Evolutionary conservation across 495 filamentous ascomycete species (phyloP), one percentile per base, ranked within the genome.

Genomic region (Baudoinia panamericana): DNA sequence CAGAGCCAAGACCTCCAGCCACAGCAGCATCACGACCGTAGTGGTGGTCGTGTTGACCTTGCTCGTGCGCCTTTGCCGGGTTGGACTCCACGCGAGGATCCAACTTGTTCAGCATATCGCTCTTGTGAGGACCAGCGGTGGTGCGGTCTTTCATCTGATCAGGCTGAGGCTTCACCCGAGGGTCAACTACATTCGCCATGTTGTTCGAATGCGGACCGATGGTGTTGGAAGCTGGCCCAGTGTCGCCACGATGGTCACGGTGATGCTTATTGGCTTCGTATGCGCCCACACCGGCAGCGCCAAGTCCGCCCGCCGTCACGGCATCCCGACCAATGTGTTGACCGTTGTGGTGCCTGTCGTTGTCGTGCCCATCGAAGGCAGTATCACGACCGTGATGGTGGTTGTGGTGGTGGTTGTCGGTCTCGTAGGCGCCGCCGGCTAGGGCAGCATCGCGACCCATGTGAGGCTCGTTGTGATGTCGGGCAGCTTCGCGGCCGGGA

Each of bases 261-360:
- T n/a, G n/a, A n/a, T n/a, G n/a, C n/a, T n/a, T n/a, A n/a, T n/a
- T n/a, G n/a, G n/a, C 25, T n/a, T 27, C 25, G 7, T n/a, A 27
- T 7, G 25, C 25, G 25, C 25, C n/a, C 25, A n/a, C n/a, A 27
- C 25, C 33, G 34, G 15, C 34, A 7, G 28, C 40, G 7, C 40
- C 29, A n/a, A 23, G 20, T 17, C 34, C 43, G 32, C 46, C 46
- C 12, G 33, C 46, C 15, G 39, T 16, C 6, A 36, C 45, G 9
- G 46, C 48, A 24, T 51, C 48, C 8, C 45, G 46, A n/a, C 48
- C 36, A 37, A 53, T 49, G 29, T 58, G 56, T 23, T 56, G 56
- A 8, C 51, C 44, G 25, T 27, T n/a, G 25, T n/a, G 7, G 25
- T 27, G 25, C n/a, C 25, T 7, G 25, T n/a, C 25, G 25, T 27